Percentiles rank a stretch among this genome's conserved stretches.
Conservation (phyloP, 345 rosid species). For the Mallotus nudiflorus region DNA sequence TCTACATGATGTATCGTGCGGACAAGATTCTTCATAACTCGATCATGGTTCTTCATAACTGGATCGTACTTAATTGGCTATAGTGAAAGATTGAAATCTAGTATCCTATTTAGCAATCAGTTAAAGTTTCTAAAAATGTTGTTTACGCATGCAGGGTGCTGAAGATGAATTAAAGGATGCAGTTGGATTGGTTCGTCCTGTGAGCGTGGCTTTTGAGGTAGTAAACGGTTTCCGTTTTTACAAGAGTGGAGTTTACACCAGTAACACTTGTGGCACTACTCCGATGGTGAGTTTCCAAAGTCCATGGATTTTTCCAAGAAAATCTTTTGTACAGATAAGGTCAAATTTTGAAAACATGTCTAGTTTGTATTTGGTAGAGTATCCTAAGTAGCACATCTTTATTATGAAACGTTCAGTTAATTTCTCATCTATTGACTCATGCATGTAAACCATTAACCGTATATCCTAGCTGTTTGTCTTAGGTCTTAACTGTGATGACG, state of each 20-base stretch:
- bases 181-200: slow-evolving; percentile 84
- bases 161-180: slow-evolving; percentile 93
- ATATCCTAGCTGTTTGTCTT: background rate
- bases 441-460: background rate
- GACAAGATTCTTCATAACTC: background rate
- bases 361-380: background rate
- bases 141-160: slow-evolving; percentile 58
- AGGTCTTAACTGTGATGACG: background rate
- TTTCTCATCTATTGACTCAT: background rate
- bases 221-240: slow-evolving; percentile 61
- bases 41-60: background rate
- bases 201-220: slow-evolving; percentile 89
- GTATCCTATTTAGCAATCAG: background rate
- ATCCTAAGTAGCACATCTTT: background rate
- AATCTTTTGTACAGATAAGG: too few species aligned
- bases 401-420: background rate
- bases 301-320: too few species aligned
- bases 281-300: slow-evolving; percentile 54
- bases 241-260: slow-evolving; percentile 80
- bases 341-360: background rate
- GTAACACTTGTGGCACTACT: slow-evolving; percentile 60
- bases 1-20: background rate
- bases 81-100: background rate
- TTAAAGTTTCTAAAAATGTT: background rate
- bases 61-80: background rate